Evolutionary conservation across 1,284 basidiomycete species (phyloP).

Genomic region (Irpex lacteus): DNA sequence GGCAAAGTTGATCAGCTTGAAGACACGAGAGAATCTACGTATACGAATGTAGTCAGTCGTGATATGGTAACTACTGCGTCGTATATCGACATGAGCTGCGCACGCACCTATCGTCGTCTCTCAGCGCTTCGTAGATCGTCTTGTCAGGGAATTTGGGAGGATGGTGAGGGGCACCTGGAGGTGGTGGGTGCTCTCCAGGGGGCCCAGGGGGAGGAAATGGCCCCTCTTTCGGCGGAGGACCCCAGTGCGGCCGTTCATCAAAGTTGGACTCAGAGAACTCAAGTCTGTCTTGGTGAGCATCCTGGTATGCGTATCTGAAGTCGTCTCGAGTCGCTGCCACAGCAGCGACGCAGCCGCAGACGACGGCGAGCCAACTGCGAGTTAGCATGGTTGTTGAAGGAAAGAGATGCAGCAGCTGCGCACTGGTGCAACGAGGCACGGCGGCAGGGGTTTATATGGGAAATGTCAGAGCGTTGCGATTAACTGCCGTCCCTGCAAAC

Average conservation of each 20-base stretch:
- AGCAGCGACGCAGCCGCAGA: conserved; percentile 21
- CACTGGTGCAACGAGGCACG: conserved; percentile 4
- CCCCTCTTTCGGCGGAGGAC: not conserved
- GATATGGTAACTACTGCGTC: not conserved
- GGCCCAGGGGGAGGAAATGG: conserved; percentile 3
- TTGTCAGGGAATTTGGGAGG: conserved; percentile 20
- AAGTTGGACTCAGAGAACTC: not conserved
- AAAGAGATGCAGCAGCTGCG: not conserved
- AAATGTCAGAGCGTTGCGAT: not conserved
- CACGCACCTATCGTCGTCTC: conserved; percentile 32
- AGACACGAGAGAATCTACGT: conserved; percentile 36
- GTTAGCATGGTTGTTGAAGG: conserved; percentile 8
- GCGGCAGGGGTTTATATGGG: not conserved
- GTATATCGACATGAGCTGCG: not conserved
- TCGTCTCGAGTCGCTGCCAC: conserved; percentile 16
- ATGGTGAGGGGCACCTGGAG: conserved; percentile 3
- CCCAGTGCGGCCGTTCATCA: not conserved
- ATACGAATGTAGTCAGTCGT: not conserved
- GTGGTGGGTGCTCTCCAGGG: conserved; percentile 9
- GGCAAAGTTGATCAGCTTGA: conserved; percentile 44
- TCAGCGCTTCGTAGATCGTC: conserved; percentile 43
- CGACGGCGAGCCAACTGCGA: conserved; percentile 21
- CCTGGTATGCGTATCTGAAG: conserved; percentile 2
- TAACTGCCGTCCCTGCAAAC: not conserved
- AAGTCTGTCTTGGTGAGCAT: not conserved